Evolutionary conservation across 331 rosid species (phyloP).

Genomic region (Telfairia occidentalis): DNA sequence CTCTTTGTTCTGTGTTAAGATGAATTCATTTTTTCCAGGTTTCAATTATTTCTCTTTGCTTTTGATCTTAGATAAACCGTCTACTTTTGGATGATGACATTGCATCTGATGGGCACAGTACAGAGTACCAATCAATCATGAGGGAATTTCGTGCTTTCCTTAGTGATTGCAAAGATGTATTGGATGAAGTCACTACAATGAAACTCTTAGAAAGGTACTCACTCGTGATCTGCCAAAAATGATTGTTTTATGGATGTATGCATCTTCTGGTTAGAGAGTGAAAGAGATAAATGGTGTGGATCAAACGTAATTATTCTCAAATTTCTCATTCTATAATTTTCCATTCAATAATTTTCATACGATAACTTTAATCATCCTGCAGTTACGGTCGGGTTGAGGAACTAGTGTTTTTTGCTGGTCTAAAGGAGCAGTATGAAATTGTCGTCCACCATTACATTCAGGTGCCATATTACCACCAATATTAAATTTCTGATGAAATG

Average conservation of each 20-base stretch:
- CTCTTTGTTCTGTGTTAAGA: background rate
- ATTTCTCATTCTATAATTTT: constrained; percentile 8
- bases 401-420: constrained; percentile 82
- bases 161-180: constrained; percentile 80
- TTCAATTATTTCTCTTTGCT: constrained; percentile 16
- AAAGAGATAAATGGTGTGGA: background rate
- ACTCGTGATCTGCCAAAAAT: constrained; percentile 10
- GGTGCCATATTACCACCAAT: constrained; percentile 30
- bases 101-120: constrained; percentile 46
- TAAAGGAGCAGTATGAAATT: constrained; percentile 86
- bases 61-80: constrained; percentile 60
- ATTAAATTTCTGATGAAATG: background rate
- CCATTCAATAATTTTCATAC: constrained; percentile 11
- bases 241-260: constrained; percentile 10
- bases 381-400: constrained; percentile 97
- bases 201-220: constrained; percentile 76
- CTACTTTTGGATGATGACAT: constrained; percentile 90
- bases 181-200: constrained; percentile 95
- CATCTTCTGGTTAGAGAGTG: background rate
- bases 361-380: constrained; percentile 21
- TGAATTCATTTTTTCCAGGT: background rate
- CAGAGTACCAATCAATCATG: constrained; percentile 70
- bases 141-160: constrained; percentile 88
- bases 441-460: constrained; percentile 92
- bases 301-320: background rate